A percentile compares a stretch with the other conserved stretches of the same genome.
Evolutionary conservation across 2,329 filamentous ascomycete genomes (phyloP).

Genomic region (Aspergillus costaricaensis): DNA sequence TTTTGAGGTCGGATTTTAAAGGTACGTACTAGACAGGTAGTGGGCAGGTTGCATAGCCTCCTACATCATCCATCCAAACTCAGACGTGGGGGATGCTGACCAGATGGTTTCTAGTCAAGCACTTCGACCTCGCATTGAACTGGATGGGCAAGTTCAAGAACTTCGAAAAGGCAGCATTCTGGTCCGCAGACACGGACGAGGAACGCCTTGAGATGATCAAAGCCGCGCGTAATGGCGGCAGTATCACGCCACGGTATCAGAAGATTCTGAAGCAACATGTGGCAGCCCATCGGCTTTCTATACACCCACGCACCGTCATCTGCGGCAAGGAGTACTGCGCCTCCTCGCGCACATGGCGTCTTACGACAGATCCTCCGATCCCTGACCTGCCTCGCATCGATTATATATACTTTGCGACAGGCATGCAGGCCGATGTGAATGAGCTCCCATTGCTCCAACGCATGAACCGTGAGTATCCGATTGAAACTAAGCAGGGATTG

Average conservation of each 20-base stretch:
- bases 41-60: constrained; percentile 35
- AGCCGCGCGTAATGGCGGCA: constrained; percentile 71
- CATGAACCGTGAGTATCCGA: constrained; percentile 61
- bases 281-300: constrained; percentile 52
- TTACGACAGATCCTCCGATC: constrained; percentile 58
- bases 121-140: constrained; percentile 73
- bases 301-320: constrained; percentile 63
- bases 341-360: constrained; percentile 50
- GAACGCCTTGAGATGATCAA: constrained; percentile 68
- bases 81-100: neutral
- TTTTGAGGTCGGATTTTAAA: constrained; percentile 62
- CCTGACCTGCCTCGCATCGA: constrained; percentile 56
- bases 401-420: constrained; percentile 76
- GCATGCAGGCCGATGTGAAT: constrained; percentile 64
- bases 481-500: constrained; percentile 65
- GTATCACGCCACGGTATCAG: constrained; percentile 68
- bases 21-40: constrained; percentile 33
- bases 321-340: constrained; percentile 54
- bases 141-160: constrained; percentile 87
- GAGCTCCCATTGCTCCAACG: constrained; percentile 63
- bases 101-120: constrained; percentile 56
- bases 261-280: constrained; percentile 67
- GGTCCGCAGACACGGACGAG: constrained; percentile 71
- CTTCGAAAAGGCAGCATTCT: constrained; percentile 73
- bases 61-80: neutral